Base-by-base conservation (phyloP, 2,329 filamentous ascomycete genomes). In the Parafenestella ontariensis region DNA sequence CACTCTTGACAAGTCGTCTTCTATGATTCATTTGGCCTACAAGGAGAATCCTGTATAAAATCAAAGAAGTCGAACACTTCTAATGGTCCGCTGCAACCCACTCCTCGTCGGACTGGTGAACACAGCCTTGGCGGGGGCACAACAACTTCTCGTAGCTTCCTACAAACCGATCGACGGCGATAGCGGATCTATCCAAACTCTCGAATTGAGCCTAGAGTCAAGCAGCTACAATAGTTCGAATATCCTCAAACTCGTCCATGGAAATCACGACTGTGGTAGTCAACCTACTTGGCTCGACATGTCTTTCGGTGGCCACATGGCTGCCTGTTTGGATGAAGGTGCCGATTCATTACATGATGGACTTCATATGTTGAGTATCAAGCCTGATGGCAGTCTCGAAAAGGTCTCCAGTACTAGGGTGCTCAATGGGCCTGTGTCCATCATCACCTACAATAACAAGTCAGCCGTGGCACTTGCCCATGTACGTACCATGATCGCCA, bases 261-360 rank as follows among this genome's bases (percentile, higher is more conserved):
- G 77, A 20, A 77, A 76, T 46, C 76, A 75, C 5, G 74, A 76
- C 29, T 88, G 86, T 71, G 82, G 78, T 9, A 72, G 77, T 1
- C 82, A 81, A 55, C 83, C 87, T 5, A 83, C 85, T 10, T 89
- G 87, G 86, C 75, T 89, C 52, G 83, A 83, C 18, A 77, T 86
- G 18, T 82, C 86, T 66, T 71, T 77, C 52, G 65, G 75, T 41
- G 78, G 80, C 56, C 76, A 77, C 20, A 70, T 79, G 11, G 75
- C 89, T 10, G 87, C 84, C 74, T 89, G 86, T 72, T 64, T 85
- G 40, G 82, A 89, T 61, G 87, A 89, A 76, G 83, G 68, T 79
- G 83, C 57, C 84, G 83, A 46, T n/a, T 13, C 78, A 79, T 1
- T 71, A 89, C 52, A 34, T 34, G 13, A 13, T 34, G 31, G 31